Evolutionary conservation across 2,329 filamentous ascomycete genomes (phyloP).

Genomic region (Hypoxylon sp.): DNA sequence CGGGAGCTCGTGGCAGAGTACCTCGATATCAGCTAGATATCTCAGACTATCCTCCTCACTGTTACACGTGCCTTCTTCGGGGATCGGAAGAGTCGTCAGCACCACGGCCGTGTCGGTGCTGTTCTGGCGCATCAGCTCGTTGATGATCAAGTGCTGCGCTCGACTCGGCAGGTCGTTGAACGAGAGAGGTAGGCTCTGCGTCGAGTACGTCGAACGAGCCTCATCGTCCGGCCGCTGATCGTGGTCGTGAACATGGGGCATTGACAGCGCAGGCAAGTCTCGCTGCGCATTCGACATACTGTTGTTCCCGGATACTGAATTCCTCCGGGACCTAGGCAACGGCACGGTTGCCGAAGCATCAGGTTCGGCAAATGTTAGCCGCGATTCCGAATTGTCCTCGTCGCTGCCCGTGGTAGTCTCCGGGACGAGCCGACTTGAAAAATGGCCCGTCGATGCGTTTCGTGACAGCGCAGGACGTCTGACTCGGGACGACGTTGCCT

Average conservation of each 20-base stretch:
- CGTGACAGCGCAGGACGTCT: conserved; percentile 51
- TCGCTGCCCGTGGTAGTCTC: conserved; percentile 65
- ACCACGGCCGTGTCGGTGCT: conserved; percentile 77
- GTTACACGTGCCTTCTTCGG: conserved; percentile 75
- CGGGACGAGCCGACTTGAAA: conserved; percentile 69
- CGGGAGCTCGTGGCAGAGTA: conserved; percentile 78
- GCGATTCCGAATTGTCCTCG: conserved; percentile 65
- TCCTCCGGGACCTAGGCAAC: conserved; percentile 50
- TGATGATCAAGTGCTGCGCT: conserved; percentile 85
- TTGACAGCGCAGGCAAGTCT: conserved; percentile 55
- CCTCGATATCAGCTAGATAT: conserved; percentile 80
- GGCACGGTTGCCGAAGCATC: conserved; percentile 47
- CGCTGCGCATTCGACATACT: conserved; percentile 49
- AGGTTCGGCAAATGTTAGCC: conserved; percentile 68
- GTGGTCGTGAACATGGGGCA: conserved; percentile 52
- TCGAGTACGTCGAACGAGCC: conserved; percentile 56
- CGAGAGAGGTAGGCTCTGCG: conserved; percentile 72
- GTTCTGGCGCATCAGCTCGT: conserved; percentile 78
- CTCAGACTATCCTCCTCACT: conserved; percentile 74
- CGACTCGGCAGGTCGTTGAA: conserved; percentile 89
- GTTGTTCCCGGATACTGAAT: conserved; percentile 47
- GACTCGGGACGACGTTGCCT: conserved; percentile 41
- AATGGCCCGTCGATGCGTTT: conserved; percentile 61
- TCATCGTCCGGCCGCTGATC: conserved; percentile 35
- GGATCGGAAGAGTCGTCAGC: conserved; percentile 84